Evolutionary conservation across 108 stramenopile genomes (phyloP).

Genomic region (Cyclostephanos tholiformis): DNA sequence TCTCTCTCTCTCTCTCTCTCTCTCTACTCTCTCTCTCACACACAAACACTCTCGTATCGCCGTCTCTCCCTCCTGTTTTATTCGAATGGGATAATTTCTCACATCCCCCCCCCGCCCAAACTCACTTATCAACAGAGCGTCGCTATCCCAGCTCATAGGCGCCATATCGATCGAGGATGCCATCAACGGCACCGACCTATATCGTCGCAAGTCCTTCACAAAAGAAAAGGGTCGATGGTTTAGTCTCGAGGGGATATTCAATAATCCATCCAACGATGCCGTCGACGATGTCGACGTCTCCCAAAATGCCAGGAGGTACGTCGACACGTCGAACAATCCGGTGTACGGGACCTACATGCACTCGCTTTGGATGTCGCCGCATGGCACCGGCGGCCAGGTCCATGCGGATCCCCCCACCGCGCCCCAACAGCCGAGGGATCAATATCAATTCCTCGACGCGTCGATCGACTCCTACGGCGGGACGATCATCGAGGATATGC

Average conservation of each 20-base stretch:
- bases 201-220: conserved; percentile 14
- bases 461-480: conserved; percentile 32
- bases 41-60: no score
- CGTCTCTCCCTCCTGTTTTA: no score
- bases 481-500: conserved; percentile 40
- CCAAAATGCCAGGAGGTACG: neutral
- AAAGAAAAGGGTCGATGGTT: neutral
- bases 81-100: no score
- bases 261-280: neutral
- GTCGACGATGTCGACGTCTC: no score
- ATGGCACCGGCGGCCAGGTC: conserved; percentile 18
- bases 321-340: conserved; percentile 23
- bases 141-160: conserved; percentile 5
- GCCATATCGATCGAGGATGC: conserved; percentile 27
- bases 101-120: no score
- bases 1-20: no score
- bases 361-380: conserved; percentile 17
- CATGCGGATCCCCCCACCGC: no score
- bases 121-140: no score
- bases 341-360: conserved; percentile 35
- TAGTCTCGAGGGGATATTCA: conserved; percentile 24
- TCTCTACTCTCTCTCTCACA: no score
- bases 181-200: conserved; percentile 3
- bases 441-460: conserved; percentile 21
- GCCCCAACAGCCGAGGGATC: neutral